Evolutionary conservation across 805 yeast species (phyloP).

Genomic region (Kregervanrija delftensis): DNA sequence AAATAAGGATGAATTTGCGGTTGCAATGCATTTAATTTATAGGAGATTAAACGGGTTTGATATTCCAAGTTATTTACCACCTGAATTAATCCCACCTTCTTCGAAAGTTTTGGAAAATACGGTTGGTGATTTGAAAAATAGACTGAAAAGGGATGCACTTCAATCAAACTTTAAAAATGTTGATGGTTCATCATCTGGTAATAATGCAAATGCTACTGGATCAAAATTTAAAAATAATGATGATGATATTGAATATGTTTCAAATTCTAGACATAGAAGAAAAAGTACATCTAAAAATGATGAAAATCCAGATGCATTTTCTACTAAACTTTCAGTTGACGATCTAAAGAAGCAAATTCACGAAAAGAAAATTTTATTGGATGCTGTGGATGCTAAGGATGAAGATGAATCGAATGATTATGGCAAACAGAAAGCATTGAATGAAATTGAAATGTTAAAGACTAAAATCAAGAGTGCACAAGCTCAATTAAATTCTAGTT

Average conservation of each 20-base stretch:
- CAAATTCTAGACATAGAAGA: slow-evolving; percentile 50
- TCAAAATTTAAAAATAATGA: slow-evolving; percentile 72
- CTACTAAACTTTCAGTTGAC: slow-evolving; percentile 37
- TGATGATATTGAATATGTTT: slow-evolving; percentile 54
- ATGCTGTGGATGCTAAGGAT: slow-evolving; percentile 66
- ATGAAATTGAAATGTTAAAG: slow-evolving; percentile 61
- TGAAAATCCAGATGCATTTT: slow-evolving; percentile 11
- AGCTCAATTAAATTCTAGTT: slow-evolving; percentile 26
- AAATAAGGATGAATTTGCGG: slow-evolving; percentile 85
- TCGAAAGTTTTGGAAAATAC: slow-evolving; percentile 66
- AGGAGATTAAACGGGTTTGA: slow-evolving; percentile 83
- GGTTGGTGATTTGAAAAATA: slow-evolving; percentile 62
- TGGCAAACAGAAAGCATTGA: slow-evolving; percentile 32
- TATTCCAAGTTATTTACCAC: slow-evolving; percentile 78
- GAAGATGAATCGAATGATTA: slow-evolving; percentile 31
- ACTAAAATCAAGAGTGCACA: slow-evolving; percentile 46
- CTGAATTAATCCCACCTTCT: slow-evolving; percentile 86
- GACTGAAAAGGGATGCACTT: slow-evolving; percentile 36
- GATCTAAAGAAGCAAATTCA: slow-evolving; percentile 58
- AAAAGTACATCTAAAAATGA: slow-evolving; percentile 16
- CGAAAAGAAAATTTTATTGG: slow-evolving; percentile 65
- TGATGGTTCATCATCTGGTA: neutral
- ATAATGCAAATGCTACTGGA: slow-evolving; percentile 28
- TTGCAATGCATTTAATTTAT: slow-evolving; percentile 95
- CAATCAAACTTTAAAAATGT: slow-evolving; percentile 7